Base-by-base conservation (phyloP, 192 early-diverging fungal species). In the Coemansia sp. region DNA sequence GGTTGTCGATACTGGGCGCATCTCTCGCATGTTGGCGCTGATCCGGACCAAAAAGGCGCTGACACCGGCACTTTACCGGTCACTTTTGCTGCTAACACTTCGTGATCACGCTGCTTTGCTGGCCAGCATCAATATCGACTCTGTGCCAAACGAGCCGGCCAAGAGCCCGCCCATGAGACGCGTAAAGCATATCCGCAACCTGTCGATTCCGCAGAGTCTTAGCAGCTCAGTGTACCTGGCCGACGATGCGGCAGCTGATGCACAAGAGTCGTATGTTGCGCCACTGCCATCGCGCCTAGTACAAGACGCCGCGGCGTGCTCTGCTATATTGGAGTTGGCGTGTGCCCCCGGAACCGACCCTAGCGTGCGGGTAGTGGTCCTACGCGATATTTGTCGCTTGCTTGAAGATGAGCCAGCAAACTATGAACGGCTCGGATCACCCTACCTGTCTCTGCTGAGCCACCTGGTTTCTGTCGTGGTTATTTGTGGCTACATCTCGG, bases 321-420 rank as follows among this genome's bases (percentile, higher is more conserved):
- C 55, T 0, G 64, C 52, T 15, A 64, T 71, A n/a, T 38, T 76
- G 14, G 74, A 71, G 60, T 62, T 76, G 5, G 46, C 68, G 0
- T 67, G 58, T 38, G 68, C 65, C 0, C 57, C 74, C 1, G 61
- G 24, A 15, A 67, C 74, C 0, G 74, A 67, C 11, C 68, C 68
- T 3, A 60, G 44, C 10, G 52, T 76, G 18, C 68, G 74, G 2
- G 38, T 67, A 0, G 26, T 48, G 28, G 74, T 67, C 0, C 17
- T 67, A 36, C 28, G 31, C 2, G 74, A 76, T 18, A 28, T 76
- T 3, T 18, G 21, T n/a, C 26, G 28, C 20, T 52, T 76, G 18
- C 48, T 71, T 17, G 58, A 67, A 4, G 74, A 76, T 10, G 74
- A 76, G 47, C 74, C 74, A 1, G 65, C 63, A n/a, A 76, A 76